Evolutionary conservation across 805 yeast genomes (phyloP).

Genomic region (Barnettozyma populi): DNA sequence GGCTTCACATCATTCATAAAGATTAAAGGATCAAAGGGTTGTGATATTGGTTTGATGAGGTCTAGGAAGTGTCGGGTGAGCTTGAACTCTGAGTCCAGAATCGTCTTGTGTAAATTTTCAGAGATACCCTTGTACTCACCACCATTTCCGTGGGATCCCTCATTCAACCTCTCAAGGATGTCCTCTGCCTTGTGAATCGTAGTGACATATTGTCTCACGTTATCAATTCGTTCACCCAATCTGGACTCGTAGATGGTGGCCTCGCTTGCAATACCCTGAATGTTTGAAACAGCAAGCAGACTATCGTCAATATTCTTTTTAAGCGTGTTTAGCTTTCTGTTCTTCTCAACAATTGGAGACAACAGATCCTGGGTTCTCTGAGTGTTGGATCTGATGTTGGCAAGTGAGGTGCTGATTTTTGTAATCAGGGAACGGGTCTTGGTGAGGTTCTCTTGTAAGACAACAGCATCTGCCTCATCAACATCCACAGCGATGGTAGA

Average conservation of each 20-base stretch:
- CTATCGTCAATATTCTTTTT: constrained; percentile 55
- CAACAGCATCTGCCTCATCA: constrained; percentile 80
- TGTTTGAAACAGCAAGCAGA: constrained; percentile 39
- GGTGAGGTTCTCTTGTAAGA: constrained; percentile 66
- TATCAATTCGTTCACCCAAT: constrained; percentile 28
- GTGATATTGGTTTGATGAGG: constrained; percentile 35
- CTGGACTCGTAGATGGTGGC: constrained; percentile 37
- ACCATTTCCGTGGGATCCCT: constrained; percentile 30
- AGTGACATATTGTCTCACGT: constrained; percentile 32
- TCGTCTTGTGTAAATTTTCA: constrained; percentile 50
- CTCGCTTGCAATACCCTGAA: constrained; percentile 44
- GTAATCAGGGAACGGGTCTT: constrained; percentile 52
- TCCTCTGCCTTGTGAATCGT: constrained; percentile 40
- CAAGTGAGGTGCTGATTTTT: constrained; percentile 50
- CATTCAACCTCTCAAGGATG: constrained; percentile 33
- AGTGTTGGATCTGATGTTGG: constrained; percentile 47
- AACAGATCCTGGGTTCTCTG: constrained; percentile 55
- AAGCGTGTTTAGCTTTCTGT: constrained; percentile 48
- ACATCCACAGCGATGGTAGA: constrained; percentile 37
- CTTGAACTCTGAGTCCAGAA: constrained; percentile 51
- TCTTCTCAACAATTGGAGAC: constrained; percentile 64
- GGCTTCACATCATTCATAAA: constrained; percentile 35
- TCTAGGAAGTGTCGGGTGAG: constrained; percentile 44
- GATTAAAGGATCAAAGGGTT: constrained; percentile 41
- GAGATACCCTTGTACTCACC: constrained; percentile 63